Evolutionary conservation across 768 basidiomycete genomes (phyloP).

Genomic region (Lactarius pseudohatsudake): DNA sequence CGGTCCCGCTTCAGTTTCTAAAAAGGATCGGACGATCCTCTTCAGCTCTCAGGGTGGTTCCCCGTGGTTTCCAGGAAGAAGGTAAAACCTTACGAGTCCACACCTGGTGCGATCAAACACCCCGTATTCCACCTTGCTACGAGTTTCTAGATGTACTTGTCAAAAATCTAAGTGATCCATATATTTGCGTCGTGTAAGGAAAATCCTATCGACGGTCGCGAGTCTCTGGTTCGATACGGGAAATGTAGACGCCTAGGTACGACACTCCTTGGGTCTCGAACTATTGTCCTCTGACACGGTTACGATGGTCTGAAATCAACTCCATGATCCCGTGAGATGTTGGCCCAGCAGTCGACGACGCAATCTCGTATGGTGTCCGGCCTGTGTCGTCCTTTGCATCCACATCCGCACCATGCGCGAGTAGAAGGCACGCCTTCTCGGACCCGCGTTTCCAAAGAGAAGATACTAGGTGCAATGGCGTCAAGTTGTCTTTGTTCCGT

Average conservation of each 20-base stretch:
- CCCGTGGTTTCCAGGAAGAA: no score
- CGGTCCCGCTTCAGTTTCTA: no score
- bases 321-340: not conserved
- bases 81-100: no score
- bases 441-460: no score
- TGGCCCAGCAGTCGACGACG: fast-evolving
- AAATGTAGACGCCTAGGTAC: not conserved
- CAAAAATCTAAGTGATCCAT: not conserved
- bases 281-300: not conserved
- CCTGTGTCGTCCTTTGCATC: not conserved
- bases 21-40: no score
- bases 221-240: not conserved
- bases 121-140: not conserved
- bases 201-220: not conserved
- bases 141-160: not conserved
- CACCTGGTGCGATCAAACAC: no score
- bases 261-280: not conserved
- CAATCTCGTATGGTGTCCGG: not conserved
- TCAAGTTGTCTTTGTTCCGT: no score
- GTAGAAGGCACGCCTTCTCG: not conserved
- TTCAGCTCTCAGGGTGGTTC: no score
- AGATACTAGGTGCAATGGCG: no score
- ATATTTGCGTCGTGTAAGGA: not conserved
- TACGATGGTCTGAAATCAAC: not conserved
- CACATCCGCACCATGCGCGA: not conserved